Evolutionary conservation across 495 filamentous ascomycete genomes (phyloP).

Genomic region (Aspergillus sclerotiicarbonarius): DNA sequence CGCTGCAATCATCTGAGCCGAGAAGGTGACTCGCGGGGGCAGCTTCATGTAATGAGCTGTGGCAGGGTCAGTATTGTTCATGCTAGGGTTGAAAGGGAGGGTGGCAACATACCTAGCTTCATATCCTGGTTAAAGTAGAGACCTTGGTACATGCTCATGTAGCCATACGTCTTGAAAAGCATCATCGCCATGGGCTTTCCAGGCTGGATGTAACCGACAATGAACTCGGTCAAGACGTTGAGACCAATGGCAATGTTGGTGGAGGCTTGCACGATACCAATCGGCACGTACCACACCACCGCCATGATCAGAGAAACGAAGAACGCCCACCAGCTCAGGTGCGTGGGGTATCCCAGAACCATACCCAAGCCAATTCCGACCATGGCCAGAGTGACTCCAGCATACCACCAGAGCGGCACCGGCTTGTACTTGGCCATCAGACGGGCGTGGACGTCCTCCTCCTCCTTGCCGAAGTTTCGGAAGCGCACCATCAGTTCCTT

Average conservation of each 20-base stretch:
- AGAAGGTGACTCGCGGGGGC: constrained; percentile 58
- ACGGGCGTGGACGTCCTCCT: constrained; percentile 64
- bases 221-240: constrained; percentile 62
- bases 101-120: constrained; percentile 38
- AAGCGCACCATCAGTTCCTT: constrained; percentile 52
- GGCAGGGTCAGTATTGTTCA: neutral
- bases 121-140: constrained; percentile 52
- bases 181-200: constrained; percentile 63
- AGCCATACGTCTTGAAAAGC: constrained; percentile 63
- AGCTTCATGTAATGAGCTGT: constrained; percentile 67
- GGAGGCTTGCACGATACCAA: constrained; percentile 53
- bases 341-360: constrained; percentile 50
- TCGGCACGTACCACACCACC: constrained; percentile 50
- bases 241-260: constrained; percentile 55
- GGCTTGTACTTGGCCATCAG: constrained; percentile 60
- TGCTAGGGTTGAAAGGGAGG: neutral
- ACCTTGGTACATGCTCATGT: constrained; percentile 57
- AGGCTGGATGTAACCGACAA: constrained; percentile 62
- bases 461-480: constrained; percentile 49
- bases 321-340: constrained; percentile 53
- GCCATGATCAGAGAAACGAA: constrained; percentile 51
- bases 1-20: constrained; percentile 53
- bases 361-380: constrained; percentile 53
- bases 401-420: constrained; percentile 66
- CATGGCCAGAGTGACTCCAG: constrained; percentile 43